phyloP scores from a whole-genome alignment of 257 asterid genomes.

The Solanum chmielewskii region DNA sequence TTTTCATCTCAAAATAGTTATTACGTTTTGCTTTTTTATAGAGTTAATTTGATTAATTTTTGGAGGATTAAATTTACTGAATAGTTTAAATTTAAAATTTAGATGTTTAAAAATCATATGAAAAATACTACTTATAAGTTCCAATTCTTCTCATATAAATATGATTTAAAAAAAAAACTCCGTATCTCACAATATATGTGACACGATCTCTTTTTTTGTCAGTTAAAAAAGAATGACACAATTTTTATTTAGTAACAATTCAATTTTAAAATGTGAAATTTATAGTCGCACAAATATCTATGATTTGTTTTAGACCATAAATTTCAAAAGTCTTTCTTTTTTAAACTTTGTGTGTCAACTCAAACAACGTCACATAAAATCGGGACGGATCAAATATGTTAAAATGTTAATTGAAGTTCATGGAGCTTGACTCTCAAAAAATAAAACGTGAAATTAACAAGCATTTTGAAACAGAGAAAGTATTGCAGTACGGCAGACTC shows the following conservation, averaged over 20 bases:
- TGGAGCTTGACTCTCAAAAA: too few relatives aligned
- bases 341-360: background rate
- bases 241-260: too few relatives aligned
- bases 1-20: background rate
- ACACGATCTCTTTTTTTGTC: too few relatives aligned
- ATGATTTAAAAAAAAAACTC: background rate
- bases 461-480: too few relatives aligned
- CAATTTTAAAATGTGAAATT: too few relatives aligned
- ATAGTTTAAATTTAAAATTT: background rate
- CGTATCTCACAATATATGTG: too few relatives aligned
- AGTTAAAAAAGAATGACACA: too few relatives aligned
- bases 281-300: too few relatives aligned
- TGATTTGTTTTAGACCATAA: too few relatives aligned
- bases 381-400: background rate
- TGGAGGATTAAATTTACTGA: background rate
- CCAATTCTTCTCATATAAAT: background rate
- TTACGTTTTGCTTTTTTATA: fast-evolving
- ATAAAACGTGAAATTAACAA: too few relatives aligned
- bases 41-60: background rate
- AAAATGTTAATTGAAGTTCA: too few relatives aligned
- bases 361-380: background rate
- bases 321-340: too few relatives aligned
- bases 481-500: background rate
- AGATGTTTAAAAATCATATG: background rate
- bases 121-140: background rate